Conservation (phyloP, 1,284 basidiomycete genomes). For the Pseudozyma sp. region DNA sequence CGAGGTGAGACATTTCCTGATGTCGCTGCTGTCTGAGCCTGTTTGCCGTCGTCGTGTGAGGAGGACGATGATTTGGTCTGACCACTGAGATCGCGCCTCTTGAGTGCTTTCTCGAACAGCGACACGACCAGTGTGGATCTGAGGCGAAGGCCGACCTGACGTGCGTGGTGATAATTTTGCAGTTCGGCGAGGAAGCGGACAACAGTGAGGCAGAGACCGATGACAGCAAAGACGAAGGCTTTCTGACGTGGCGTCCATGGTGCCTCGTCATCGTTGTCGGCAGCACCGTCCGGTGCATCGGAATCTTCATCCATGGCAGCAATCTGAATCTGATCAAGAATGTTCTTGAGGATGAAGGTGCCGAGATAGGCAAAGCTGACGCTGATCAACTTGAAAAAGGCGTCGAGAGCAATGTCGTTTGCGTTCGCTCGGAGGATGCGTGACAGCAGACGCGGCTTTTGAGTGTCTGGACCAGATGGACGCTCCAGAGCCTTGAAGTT, state of each 20-base stretch:
- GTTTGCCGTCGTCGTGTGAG: not conserved
- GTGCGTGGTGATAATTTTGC: conserved; percentile 65
- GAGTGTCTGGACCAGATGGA: not conserved
- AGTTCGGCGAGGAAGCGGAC: conserved; percentile 55
- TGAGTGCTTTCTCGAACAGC: conserved; percentile 66
- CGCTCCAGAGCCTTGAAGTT: conserved; percentile 37
- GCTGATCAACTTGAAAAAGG: conserved; percentile 52
- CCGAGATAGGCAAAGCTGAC: conserved; percentile 58
- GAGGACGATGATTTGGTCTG: conserved; percentile 15
- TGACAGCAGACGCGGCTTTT: conserved; percentile 26
- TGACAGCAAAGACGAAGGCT: conserved; percentile 51
- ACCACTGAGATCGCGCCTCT: conserved; percentile 57
- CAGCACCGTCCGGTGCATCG: not conserved
- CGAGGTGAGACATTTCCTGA: not conserved
- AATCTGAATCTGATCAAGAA: conserved; percentile 45
- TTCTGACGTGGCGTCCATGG: conserved; percentile 51
- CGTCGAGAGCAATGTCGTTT: conserved; percentile 55
- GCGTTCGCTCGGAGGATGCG: conserved; percentile 53
- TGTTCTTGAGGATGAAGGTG: conserved; percentile 51
- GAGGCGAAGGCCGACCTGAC: conserved; percentile 65
- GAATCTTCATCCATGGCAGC: conserved; percentile 16
- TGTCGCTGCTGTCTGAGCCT: not conserved
- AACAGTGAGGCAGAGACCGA: conserved; percentile 45
- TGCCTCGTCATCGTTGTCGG: not conserved
- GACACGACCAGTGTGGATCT: conserved; percentile 62